Evolutionary conservation across 257 asterid species (phyloP).

Genomic region (Osmanthus fragrans): DNA sequence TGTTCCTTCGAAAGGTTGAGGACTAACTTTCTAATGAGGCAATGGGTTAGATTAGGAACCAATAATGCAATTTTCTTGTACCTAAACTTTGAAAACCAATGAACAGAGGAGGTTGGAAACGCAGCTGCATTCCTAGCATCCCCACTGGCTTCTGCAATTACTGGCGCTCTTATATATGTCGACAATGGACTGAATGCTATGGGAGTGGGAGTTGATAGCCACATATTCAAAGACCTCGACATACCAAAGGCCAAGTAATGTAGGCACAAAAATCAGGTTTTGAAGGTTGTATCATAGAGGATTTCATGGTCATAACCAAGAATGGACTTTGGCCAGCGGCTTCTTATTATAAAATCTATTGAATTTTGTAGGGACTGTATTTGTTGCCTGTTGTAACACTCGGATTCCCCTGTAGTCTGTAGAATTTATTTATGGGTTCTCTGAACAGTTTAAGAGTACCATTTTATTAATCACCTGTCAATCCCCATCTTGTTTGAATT

Average conservation of each 20-base stretch:
- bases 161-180: slow-evolving; percentile 77
- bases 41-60: background rate
- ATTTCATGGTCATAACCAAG: slow-evolving; percentile 31
- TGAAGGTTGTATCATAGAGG: slow-evolving; percentile 32
- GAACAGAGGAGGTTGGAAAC: slow-evolving; percentile 81
- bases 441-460: background rate
- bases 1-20: background rate
- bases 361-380: slow-evolving; percentile 19
- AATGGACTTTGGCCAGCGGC: slow-evolving; percentile 30
- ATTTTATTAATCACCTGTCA: background rate
- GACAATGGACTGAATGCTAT: slow-evolving; percentile 91
- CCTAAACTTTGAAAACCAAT: slow-evolving; percentile 18
- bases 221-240: slow-evolving; percentile 62
- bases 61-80: background rate
- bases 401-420: background rate
- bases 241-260: slow-evolving; percentile 52
- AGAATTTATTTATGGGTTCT: background rate
- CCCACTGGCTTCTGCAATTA: slow-evolving; percentile 82
- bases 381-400: background rate
- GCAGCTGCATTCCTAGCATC: slow-evolving; percentile 84
- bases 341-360: background rate
- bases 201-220: slow-evolving; percentile 89
- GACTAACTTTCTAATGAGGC: background rate
- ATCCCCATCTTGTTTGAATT: background rate
- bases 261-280: background rate